Conservation (phyloP, 768 basidiomycete species). For the Suillus fuscotomentosus region DNA sequence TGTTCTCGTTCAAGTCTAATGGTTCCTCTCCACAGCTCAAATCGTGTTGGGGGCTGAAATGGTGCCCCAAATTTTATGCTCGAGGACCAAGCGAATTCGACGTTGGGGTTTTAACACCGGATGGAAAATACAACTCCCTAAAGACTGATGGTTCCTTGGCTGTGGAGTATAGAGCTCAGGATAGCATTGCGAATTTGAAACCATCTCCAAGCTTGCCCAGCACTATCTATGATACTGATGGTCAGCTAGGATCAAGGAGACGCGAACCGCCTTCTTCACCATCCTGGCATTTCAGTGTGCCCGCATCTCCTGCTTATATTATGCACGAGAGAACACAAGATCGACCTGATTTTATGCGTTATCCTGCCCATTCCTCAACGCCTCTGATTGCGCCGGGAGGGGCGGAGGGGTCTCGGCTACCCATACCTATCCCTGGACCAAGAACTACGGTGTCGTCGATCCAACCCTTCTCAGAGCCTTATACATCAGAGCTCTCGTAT, state of each 20-base stretch:
- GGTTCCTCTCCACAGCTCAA: slow-evolving; percentile 16
- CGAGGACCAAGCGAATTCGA: slow-evolving; percentile 21
- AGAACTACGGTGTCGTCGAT: background rate
- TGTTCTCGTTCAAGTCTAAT: background rate
- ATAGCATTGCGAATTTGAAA: background rate
- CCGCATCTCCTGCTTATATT: background rate
- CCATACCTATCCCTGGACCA: background rate
- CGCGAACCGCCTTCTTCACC: background rate
- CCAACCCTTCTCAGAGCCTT: background rate
- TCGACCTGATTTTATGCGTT: background rate
- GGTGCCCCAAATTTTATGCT: slow-evolving; percentile 22
- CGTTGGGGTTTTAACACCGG: background rate
- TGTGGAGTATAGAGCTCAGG: background rate
- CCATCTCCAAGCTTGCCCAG: background rate
- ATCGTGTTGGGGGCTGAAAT: slow-evolving; percentile 32
- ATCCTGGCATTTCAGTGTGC: background rate
- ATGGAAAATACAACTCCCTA: background rate
- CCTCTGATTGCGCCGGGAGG: background rate
- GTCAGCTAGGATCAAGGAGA: background rate
- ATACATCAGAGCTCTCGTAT: slow-evolving; percentile 2
- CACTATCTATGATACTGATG: background rate
- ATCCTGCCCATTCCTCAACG: background rate
- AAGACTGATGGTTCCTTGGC: background rate
- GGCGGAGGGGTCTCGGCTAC: background rate
- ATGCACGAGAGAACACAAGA: background rate